phyloP scores from a whole-genome alignment of 2,329 filamentous ascomycete species.

The Penicillium sp. region DNA sequence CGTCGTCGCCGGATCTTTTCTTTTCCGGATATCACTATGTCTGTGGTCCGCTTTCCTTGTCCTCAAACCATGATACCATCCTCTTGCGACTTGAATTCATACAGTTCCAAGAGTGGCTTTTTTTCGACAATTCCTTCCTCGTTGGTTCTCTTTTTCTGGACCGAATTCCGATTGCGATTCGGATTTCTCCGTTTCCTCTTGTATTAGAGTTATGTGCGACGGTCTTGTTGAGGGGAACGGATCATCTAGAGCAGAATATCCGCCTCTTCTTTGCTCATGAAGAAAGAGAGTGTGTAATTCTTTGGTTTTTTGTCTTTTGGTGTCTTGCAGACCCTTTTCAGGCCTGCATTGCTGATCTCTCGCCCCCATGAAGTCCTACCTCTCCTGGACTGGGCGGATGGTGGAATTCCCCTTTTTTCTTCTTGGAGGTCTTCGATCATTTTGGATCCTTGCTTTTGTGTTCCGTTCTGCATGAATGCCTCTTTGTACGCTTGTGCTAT shows the following conservation, averaged over 20 bases:
- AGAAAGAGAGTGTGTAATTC: background rate
- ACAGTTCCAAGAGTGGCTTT: constrained; percentile 39
- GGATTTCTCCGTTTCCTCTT: constrained; percentile 23
- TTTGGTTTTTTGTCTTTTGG: constrained; percentile 20
- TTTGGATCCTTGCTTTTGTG: background rate
- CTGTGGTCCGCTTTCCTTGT: constrained; percentile 22
- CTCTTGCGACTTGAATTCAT: constrained; percentile 39
- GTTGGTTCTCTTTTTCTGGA: background rate
- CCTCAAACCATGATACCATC: constrained; percentile 46
- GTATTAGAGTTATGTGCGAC: constrained; percentile 32
- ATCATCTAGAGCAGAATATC: constrained; percentile 4
- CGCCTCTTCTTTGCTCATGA: constrained; percentile 13
- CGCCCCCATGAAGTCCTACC: constrained; percentile 18
- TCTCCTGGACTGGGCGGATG: constrained; percentile 19
- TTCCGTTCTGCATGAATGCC: constrained; percentile 16
- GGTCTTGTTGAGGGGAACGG: constrained; percentile 19
- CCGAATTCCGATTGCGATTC: constrained; percentile 27
- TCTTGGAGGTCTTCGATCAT: background rate
- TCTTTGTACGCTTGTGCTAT: constrained; percentile 13
- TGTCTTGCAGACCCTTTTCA: constrained; percentile 30
- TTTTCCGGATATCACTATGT: constrained; percentile 13
- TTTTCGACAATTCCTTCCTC: constrained; percentile 29
- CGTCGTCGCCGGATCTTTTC: constrained; percentile 38
- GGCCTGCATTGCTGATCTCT: constrained; percentile 19
- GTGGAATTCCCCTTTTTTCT: constrained; percentile 16